phyloP scores from a whole-genome alignment of 768 basidiomycete species.

The Ramaria rubella region DNA sequence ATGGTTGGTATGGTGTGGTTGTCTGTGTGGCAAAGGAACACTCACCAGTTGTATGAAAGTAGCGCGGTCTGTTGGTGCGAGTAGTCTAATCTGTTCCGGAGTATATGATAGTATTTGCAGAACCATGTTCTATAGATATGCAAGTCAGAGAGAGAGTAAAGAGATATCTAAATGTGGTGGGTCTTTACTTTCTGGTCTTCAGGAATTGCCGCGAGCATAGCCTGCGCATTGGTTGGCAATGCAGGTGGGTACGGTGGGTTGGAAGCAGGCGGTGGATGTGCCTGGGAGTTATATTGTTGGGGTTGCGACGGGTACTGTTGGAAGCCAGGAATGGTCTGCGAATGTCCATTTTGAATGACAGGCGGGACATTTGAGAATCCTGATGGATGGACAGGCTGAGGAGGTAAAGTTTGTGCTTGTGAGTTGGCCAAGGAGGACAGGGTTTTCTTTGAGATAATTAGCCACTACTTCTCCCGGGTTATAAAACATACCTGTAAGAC shows the following conservation, averaged over 20 bases:
- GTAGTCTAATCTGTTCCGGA: conserved; percentile 10
- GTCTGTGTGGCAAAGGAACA: conserved; percentile 2
- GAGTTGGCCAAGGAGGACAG: conserved; percentile 3
- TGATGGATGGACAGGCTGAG: background rate
- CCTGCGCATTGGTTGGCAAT: background rate
- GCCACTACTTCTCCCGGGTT: background rate
- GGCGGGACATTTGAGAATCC: background rate
- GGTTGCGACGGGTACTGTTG: background rate
- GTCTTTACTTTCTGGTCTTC: conserved; percentile 8
- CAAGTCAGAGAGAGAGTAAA: background rate
- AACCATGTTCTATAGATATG: conserved; percentile 10
- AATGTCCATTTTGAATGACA: conserved; percentile 2
- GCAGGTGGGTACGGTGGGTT: background rate
- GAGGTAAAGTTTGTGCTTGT: background rate
- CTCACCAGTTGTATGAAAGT: conserved; percentile 15
- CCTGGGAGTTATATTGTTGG: background rate
- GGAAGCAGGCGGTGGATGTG: background rate
- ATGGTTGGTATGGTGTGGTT: background rate
- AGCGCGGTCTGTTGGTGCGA: conserved; percentile 11
- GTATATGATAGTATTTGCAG: conserved; percentile 10
- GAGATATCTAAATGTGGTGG: background rate
- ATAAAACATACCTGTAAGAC: background rate
- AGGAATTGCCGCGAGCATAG: conserved; percentile 8
- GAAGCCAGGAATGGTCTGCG: background rate
- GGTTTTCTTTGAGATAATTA: background rate